Percentiles rank a stretch among this genome's conserved stretches.
Evolutionary conservation across 805 yeast species (phyloP).

Genomic region (Saccharomycopsis lassenensis): DNA sequence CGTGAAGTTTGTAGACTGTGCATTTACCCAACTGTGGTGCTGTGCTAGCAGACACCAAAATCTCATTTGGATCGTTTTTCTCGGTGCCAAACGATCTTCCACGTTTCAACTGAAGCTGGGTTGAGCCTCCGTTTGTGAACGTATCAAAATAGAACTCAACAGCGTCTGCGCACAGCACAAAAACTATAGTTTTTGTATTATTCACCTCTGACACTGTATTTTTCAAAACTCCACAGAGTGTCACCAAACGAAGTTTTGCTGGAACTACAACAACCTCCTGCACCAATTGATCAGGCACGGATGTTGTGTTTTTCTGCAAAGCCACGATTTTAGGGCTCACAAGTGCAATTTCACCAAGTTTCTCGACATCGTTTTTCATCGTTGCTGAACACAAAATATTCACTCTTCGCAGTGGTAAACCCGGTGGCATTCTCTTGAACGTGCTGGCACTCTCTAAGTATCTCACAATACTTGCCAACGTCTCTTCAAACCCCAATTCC

Average conservation of each 20-base stretch:
- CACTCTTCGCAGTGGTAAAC: conserved; percentile 58
- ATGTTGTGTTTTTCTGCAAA: conserved; percentile 19
- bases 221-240: conserved; percentile 58
- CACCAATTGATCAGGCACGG: conserved; percentile 84
- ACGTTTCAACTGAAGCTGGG: too few relatives aligned
- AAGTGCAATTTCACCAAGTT: conserved; percentile 70
- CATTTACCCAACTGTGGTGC: conserved; percentile 41
- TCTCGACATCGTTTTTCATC: conserved; percentile 65
- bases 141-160: conserved; percentile 84
- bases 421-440: conserved; percentile 31
- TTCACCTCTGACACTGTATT: conserved; percentile 28
- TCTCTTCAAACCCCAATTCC: conserved; percentile 95
- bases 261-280: conserved; percentile 83
- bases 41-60: too few relatives aligned
- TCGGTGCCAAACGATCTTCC: too few relatives aligned
- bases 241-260: conserved; percentile 79
- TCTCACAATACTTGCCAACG: conserved; percentile 31
- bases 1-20: conserved; percentile 68
- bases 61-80: too few relatives aligned
- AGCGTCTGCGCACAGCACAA: conserved; percentile 91
- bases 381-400: conserved; percentile 93
- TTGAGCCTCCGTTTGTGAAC: conserved; percentile 59
- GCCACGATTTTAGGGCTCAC: conserved; percentile 63
- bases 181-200: conserved; percentile 52
- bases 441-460: conserved; percentile 20